These are phyloP conservation scores for Podochytrium sp. DNA, from an alignment of 192 early-diverging fungal genomes.

Conservation along the genomic window DNA sequence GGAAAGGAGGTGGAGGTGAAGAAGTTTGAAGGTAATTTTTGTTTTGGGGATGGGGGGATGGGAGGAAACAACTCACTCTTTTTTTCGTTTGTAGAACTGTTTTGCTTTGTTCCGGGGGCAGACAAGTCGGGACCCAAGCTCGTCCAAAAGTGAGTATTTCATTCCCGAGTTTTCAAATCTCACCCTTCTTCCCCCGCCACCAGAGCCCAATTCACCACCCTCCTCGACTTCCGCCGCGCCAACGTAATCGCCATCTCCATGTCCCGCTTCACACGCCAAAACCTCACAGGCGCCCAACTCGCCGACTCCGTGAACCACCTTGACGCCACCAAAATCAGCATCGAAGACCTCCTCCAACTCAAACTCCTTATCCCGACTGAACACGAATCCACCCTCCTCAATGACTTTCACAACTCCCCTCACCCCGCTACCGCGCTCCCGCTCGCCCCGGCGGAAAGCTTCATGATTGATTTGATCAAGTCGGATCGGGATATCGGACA, in stretches of 20 bases:
- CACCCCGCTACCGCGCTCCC: constrained; percentile 40
- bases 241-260: constrained; percentile 62
- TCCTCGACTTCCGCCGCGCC: constrained; percentile 57
- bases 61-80: constrained; percentile 20
- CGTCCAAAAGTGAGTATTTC: constrained; percentile 36
- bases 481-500: constrained; percentile 40
- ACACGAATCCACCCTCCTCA: constrained; percentile 40
- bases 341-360: constrained; percentile 52
- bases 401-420: constrained; percentile 18
- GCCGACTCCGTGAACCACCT: constrained; percentile 36
- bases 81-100: constrained; percentile 51
- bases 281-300: constrained; percentile 39
- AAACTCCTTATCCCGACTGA: constrained; percentile 53
- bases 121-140: constrained; percentile 38
- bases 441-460: constrained; percentile 57
- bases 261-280: constrained; percentile 50
- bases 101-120: constrained; percentile 49
- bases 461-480: constrained; percentile 53
- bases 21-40: constrained; percentile 47
- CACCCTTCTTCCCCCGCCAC: not conserved
- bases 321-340: constrained; percentile 34
- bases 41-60: not conserved
- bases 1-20: constrained; percentile 42
- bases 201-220: constrained; percentile 54
- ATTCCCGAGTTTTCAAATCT: constrained; percentile 2